Conservation (phyloP, 208 protist species). For the Trypanosomatidae sp. region DNA sequence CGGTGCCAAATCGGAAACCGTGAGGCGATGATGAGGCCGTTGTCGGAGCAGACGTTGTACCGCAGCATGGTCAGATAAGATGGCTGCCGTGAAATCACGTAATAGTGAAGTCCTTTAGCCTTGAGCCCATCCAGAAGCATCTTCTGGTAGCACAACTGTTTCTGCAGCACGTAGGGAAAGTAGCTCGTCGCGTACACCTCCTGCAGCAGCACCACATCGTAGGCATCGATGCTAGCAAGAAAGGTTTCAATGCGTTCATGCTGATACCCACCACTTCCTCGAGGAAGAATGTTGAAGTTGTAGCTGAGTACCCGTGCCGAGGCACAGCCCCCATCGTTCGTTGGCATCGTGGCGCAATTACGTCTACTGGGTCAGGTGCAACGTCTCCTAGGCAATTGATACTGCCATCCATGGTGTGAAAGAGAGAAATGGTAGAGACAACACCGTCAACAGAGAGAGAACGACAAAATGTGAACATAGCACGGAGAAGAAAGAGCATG, state of each 20-base stretch:
- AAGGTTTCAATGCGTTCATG: constrained; percentile 83
- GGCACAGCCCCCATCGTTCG: constrained; percentile 5
- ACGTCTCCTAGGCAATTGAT: not conserved
- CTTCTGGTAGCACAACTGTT: constrained; percentile 75
- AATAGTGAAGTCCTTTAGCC: constrained; percentile 75
- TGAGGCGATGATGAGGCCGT: constrained; percentile 86
- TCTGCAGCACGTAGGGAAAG: constrained; percentile 78
- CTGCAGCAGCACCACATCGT: constrained; percentile 86
- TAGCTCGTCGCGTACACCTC: constrained; percentile 84
- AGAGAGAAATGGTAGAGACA: not conserved
- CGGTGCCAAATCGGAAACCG: constrained; percentile 79
- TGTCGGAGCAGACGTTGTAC: constrained; percentile 78
- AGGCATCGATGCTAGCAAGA: constrained; percentile 56
- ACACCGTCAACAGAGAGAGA: no score
- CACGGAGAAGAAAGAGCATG: not conserved
- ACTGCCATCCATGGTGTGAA: not conserved
- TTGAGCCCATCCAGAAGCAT: constrained; percentile 71
- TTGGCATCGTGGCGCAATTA: constrained; percentile 10
- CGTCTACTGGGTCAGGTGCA: not conserved
- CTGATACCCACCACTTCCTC: constrained; percentile 79
- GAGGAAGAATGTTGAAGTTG: constrained; percentile 90
- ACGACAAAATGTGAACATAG: not conserved
- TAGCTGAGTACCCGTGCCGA: constrained; percentile 81
- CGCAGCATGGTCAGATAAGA: constrained; percentile 83
- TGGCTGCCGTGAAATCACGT: constrained; percentile 82